phyloP scores from a whole-genome alignment of 352 stramenopile species.

The Globisporangium ultimum region DNA sequence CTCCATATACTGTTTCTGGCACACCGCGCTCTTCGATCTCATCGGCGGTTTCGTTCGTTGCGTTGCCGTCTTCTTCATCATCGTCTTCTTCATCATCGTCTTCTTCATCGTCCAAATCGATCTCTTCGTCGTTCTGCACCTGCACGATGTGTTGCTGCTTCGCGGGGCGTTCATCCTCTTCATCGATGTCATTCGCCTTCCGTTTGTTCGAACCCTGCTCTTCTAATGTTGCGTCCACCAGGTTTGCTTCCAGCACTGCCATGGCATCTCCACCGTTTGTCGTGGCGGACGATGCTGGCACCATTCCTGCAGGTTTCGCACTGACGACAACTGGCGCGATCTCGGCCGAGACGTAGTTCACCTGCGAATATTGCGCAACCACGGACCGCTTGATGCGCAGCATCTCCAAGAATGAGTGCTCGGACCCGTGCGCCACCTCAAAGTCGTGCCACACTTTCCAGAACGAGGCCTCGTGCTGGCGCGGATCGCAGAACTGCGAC shows the following conservation, averaged over 20 bases:
- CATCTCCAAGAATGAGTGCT: constrained; percentile 99
- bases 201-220: constrained; percentile 47
- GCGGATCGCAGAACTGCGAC: constrained; percentile 96
- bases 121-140: constrained; percentile 88
- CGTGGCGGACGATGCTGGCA: constrained; percentile 40
- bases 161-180: constrained; percentile 65
- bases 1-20: constrained; percentile 46
- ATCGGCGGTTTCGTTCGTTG: neutral
- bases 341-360: constrained; percentile 96
- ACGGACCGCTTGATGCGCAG: constrained; percentile 97
- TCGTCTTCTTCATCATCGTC: constrained; percentile 41
- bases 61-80: constrained; percentile 3
- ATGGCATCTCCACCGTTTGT: constrained; percentile 81
- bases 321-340: constrained; percentile 45
- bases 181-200: constrained; percentile 53
- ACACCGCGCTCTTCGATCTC: constrained; percentile 59
- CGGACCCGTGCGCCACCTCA: constrained; percentile 93
- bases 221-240: constrained; percentile 54
- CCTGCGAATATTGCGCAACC: constrained; percentile 93
- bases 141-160: constrained; percentile 79
- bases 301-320: constrained; percentile 43
- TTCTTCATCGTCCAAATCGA: constrained; percentile 90
- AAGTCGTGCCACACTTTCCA: constrained; percentile 97
- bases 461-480: constrained; percentile 91
- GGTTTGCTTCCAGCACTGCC: constrained; percentile 76